These are phyloP conservation scores for Arabidopsis hybrid DNA, from an alignment of 441 rosid genomes.

Conservation along the genomic window DNA sequence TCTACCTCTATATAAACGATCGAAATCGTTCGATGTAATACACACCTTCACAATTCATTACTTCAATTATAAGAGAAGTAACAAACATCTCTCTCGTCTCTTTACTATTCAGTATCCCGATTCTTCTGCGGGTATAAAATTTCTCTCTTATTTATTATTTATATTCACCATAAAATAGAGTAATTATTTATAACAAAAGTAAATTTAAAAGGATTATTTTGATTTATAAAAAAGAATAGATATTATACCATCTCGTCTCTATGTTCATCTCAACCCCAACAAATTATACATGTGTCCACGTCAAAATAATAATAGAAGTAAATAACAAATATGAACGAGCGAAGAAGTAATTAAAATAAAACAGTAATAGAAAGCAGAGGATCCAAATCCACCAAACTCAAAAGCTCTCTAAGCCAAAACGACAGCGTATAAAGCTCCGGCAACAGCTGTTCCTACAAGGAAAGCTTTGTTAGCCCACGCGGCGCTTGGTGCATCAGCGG, in stretches of 20 bases:
- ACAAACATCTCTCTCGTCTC: too few relatives aligned
- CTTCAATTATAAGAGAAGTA: too few relatives aligned
- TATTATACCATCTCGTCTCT: conserved; percentile 29
- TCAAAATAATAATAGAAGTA: conserved; percentile 4
- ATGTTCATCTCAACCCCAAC: conserved; percentile 33
- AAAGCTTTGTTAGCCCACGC: conserved; percentile 53
- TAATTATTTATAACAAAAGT: too few relatives aligned
- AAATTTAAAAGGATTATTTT: conserved; percentile 7
- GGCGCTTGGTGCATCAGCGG: conserved; percentile 30
- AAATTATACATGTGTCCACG: conserved; percentile 8
- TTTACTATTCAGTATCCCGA: too few relatives aligned
- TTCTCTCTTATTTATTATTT: too few relatives aligned
- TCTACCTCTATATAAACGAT: too few relatives aligned
- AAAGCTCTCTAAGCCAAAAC: conserved; percentile 58
- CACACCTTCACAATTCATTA: too few relatives aligned
- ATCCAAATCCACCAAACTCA: conserved; percentile 7
- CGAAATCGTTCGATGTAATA: too few relatives aligned
- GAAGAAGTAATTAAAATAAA: conserved; percentile 26
- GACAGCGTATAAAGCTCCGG: conserved; percentile 64
- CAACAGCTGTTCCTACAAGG: conserved; percentile 61
- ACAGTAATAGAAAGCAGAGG: conserved; percentile 20
- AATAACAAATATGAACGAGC: conserved; percentile 7
- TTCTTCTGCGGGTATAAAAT: too few relatives aligned
- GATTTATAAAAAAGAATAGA: neutral
- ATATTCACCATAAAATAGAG: too few relatives aligned